Base-by-base conservation (phyloP, 441 rosid species). In the Gossypium laxum region DNA sequence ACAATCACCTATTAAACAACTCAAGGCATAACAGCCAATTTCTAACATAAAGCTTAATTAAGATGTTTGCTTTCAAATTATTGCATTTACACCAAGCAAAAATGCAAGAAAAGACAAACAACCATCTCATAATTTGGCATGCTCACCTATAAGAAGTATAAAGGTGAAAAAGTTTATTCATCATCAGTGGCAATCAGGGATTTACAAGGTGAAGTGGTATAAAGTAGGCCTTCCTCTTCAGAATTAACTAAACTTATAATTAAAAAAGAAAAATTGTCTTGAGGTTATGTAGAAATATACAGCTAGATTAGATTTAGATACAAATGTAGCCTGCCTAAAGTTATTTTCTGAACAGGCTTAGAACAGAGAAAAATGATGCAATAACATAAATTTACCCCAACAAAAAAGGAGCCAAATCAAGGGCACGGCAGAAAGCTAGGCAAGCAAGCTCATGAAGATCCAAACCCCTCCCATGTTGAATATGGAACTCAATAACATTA, bases 361-460 rank as follows among this genome's bases (percentile, higher is more conserved):
- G 34, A 19, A 66, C 7, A 69, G 47, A 30, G n/a, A 48, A 4
- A 50, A 17, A 60, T 12, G 34, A 41, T 6, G 2, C 41, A 15
- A 66, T 15, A 67, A 51, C 17, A 14, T 11, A 74, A 61, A 54
- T 61, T 77, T 85, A 90, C 97, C 90, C 86, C 76, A 85, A 69
- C 76, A 92, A 82, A 73, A 83, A 86, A 62, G 84, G 80, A 77
- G 88, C 89, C 75, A 92, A 82, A 81, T 89, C 93, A 76, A 92
- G 85, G 69, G 92, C 88, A n/a, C 92, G 96, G 75, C 91, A 81
- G 55, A 94, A 86, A 21, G 96, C 98, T 73, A 94, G 78, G 83
- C 97, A 92, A 81, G 91, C 88, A 68, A 91, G 84, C 86, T 92
- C 98, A 2, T 94, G 98, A 76, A 94, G 94, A 75, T 81, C 77